Evolutionary conservation across 495 filamentous ascomycete species (phyloP).

Genomic region (Aspergillus baeticus): DNA sequence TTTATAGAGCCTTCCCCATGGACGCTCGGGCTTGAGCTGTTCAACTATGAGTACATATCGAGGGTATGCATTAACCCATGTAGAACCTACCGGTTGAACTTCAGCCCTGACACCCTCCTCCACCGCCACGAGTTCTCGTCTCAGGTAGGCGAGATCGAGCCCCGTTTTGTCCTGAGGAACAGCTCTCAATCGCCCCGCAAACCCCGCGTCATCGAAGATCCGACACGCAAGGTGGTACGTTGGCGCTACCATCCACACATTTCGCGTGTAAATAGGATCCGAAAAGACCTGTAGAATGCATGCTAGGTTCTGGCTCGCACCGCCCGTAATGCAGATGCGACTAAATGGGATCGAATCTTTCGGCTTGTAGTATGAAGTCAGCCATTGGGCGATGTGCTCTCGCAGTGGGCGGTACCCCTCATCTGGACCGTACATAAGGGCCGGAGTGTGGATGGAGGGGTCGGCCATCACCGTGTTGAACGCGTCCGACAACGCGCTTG

Average conservation of each 20-base stretch:
- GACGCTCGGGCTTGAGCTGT: constrained; percentile 39
- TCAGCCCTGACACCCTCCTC: constrained; percentile 32
- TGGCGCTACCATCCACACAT: constrained; percentile 77
- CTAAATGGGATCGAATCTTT: constrained; percentile 38
- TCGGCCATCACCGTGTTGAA: constrained; percentile 55
- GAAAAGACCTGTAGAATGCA: constrained; percentile 72
- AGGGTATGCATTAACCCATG: not conserved
- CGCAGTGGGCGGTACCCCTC: constrained; percentile 67
- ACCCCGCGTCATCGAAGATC: constrained; percentile 78
- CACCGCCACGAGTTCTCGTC: constrained; percentile 41
- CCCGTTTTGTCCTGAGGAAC: constrained; percentile 76
- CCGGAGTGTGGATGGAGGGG: constrained; percentile 52
- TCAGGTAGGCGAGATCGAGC: constrained; percentile 61
- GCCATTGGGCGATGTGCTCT: constrained; percentile 64
- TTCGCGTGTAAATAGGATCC: constrained; percentile 71
- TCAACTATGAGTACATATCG: constrained; percentile 12
- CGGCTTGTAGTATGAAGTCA: constrained; percentile 60
- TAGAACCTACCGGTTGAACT: constrained; percentile 37
- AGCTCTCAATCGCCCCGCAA: constrained; percentile 57
- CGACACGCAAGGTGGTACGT: constrained; percentile 76
- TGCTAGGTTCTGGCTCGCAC: constrained; percentile 73
- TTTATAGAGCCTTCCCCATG: constrained; percentile 68
- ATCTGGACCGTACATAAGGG: constrained; percentile 76
- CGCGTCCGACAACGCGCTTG: constrained; percentile 52
- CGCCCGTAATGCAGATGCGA: constrained; percentile 78